Base-by-base conservation (phyloP, 306 rosid genomes). In the Medicago truncatula region DNA sequence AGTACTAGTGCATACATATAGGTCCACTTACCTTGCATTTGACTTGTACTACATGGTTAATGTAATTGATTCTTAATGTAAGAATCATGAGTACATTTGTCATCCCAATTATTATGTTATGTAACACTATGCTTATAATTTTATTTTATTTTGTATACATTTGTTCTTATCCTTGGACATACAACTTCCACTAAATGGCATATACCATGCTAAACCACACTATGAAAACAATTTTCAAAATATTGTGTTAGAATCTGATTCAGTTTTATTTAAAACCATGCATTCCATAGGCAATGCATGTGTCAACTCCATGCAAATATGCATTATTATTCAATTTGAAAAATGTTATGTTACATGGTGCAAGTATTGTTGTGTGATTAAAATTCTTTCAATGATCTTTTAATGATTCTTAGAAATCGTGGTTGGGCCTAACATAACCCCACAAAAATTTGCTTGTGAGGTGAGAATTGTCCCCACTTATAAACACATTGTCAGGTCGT, bases 1-100 rank as follows among this genome's bases (percentile, higher is more conserved):
- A 79, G 78, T 73, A 76, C 86, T 67, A 73, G 40, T 60, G 16
- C 67, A 28, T 25, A 38, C 6, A 8, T 76, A 74, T 58, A 82
- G 80, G 87, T 85, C 84, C 73, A 80, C 79, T 87, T 76, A 58
- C 83, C 73, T 63, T 74, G 67, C 79, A 70, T 81, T 85, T 79
- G 81, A 87, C 90, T 82, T 78, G 81, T 75, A 23, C 71, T 84
- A 71, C 73, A 70, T 87, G 72, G 85, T 69, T 74, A 61, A 61
- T 74, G 80, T 63, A 61, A 80, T 50, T 15, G 85, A 84, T 87
- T 84, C 86, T 75, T 46, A 65, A 44, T 53, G 81, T 74, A 66
- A 76, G 85, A 82, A 82, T 87, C 49, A 28, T 28, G 31, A 54
- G 15, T 76, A 40, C 71, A 74, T 71, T 74, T 83, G 39, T 68